These are phyloP conservation scores for Cronartium ribicola DNA, from an alignment of 1,284 basidiomycete genomes.

Conservation along the genomic window DNA sequence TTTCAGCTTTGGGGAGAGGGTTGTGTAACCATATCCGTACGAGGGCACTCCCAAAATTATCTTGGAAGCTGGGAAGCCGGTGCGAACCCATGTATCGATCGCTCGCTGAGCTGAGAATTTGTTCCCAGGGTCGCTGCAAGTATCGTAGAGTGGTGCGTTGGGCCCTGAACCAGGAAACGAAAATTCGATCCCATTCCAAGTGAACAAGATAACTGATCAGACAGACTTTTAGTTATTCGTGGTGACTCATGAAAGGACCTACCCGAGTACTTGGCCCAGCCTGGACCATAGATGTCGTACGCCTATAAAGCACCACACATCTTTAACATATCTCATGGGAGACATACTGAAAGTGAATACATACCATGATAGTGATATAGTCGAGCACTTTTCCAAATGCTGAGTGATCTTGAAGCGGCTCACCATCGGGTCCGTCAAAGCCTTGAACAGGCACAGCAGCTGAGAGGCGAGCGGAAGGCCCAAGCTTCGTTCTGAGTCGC, in stretches of 20 bases:
- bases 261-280: constrained; percentile 15
- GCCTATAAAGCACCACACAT: neutral
- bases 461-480: neutral
- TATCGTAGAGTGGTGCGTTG: constrained; percentile 11
- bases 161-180: neutral
- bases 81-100: neutral
- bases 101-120: neutral
- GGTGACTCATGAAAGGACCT: neutral
- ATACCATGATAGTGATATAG: constrained; percentile 13
- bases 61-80: constrained; percentile 1
- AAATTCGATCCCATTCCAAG: neutral
- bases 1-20: constrained; percentile 10
- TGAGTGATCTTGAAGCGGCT: constrained; percentile 2
- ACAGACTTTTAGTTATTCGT: neutral
- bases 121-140: constrained; percentile 2
- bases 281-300: constrained; percentile 14
- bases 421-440: neutral
- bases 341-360: neutral
- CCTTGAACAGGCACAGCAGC: constrained; percentile 7
- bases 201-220: neutral
- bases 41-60: constrained; percentile 1
- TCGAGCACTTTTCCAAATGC: constrained; percentile 2
- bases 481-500: constrained; percentile 4
- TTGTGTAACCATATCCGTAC: constrained; percentile 16
- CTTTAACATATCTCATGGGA: too few relatives aligned